These are phyloP conservation scores for Rhamnella rubrinervis DNA, from an alignment of 331 rosid species.

Conservation along the genomic window DNA sequence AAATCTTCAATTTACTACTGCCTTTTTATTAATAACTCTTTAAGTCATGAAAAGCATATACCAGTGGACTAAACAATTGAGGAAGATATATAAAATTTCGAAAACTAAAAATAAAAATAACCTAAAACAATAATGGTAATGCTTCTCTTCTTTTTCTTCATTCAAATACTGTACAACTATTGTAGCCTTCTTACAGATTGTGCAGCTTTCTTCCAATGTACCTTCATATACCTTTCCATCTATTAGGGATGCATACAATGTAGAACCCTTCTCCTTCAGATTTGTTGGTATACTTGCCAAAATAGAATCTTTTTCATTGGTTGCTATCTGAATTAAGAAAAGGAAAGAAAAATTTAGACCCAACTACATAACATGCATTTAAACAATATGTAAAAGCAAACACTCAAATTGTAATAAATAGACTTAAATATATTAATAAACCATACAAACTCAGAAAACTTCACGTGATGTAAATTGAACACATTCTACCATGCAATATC, in stretches of 20 bases:
- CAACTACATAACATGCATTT: no score
- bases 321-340: constrained; percentile 52
- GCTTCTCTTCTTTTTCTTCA: background rate
- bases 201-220: constrained; percentile 21
- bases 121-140: background rate
- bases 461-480: background rate
- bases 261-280: constrained; percentile 67
- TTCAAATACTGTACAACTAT: background rate
- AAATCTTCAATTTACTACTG: background rate
- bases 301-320: constrained; percentile 75
- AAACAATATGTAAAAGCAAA: no score
- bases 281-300: constrained; percentile 68
- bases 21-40: background rate
- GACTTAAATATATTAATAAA: background rate
- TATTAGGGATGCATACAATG: constrained; percentile 56
- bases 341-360: background rate
- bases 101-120: background rate
- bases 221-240: constrained; percentile 67
- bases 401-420: background rate
- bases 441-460: background rate
- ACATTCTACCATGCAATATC: background rate
- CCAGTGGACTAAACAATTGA: background rate
- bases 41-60: constrained; percentile 10
- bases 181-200: constrained; percentile 7
- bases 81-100: background rate